Evolutionary conservation across 352 stramenopile genomes (phyloP), one percentile per base, ranked within the genome.

Genomic region (Phytopythium mirpurense): DNA sequence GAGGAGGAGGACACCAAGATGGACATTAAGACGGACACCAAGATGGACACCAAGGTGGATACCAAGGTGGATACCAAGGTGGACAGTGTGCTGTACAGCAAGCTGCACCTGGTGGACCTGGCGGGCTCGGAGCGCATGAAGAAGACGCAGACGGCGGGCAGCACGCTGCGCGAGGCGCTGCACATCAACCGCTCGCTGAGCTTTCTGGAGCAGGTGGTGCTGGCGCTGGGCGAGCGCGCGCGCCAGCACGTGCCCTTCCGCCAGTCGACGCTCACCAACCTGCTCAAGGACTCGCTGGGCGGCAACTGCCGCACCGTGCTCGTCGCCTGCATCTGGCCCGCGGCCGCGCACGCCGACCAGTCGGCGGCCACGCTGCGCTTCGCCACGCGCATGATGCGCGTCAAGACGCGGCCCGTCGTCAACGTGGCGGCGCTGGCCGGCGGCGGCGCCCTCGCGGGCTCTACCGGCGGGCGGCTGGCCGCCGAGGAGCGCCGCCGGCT

Each of bases 101-200:
- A 97, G 56, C 83, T 97, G 35, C 90, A 97, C 54, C 67, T 97
- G 4, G 90, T 97, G 27, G 90, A 97, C 61, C 68, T 97, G 35
- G 90, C 90, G 2, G 90, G 90, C 18, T 97, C 87, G 21, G 90
- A 97, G 59, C 96, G 95, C 45, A 97, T 93, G 89, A 91, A 96
- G 62, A 83, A 87, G 56, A 87, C 71, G n/a, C 55, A 69, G 27
- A 64, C 83, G 11, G 78, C 66, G 1, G 54, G 59, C 8, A 57
- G 54, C 10, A 67, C 68, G 42, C 67, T 73, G 24, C 78, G 81
- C 16, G 71, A 83, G 40, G 65, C 72, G 1, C 68, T 64, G 24
- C 72, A 73, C 29, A 81, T 82, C 59, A 81, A 86, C 61, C 77
- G 72, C 59, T 89, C 67, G 52, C 59, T 83, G 57, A 92, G 67